phyloP scores from a whole-genome alignment of 2,329 filamentous ascomycete genomes.

The Samsoniella hepiali region DNA sequence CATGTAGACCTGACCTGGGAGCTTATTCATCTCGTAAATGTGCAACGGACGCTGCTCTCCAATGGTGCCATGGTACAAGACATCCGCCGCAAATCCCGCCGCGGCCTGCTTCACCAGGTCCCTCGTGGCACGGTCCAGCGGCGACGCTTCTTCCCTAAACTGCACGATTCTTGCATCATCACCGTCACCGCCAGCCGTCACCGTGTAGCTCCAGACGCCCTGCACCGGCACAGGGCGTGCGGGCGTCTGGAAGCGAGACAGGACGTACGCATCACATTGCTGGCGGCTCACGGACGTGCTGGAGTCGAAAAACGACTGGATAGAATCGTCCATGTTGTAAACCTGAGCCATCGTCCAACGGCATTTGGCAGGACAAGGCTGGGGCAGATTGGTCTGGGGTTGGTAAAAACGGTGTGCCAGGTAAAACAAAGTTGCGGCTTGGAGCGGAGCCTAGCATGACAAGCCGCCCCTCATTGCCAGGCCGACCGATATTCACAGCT shows the following conservation, averaged over 20 bases:
- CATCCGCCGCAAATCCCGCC: slow-evolving; percentile 16
- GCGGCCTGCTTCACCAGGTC: slow-evolving; percentile 12
- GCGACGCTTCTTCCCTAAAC: slow-evolving; percentile 18
- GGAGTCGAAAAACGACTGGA: slow-evolving; percentile 19
- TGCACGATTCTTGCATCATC: slow-evolving; percentile 21
- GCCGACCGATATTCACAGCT: too few relatives aligned
- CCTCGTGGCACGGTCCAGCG: slow-evolving; percentile 15
- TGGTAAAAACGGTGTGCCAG: too few relatives aligned
- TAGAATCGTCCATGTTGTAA: slow-evolving; percentile 20
- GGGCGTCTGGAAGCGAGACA: slow-evolving; percentile 16
- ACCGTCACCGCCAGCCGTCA: slow-evolving; percentile 12
- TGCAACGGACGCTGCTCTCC: slow-evolving; percentile 17
- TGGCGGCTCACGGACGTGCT: slow-evolving; percentile 19
- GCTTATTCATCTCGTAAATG: slow-evolving; percentile 22
- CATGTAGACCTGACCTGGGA: slow-evolving; percentile 20
- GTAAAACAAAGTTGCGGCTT: too few relatives aligned
- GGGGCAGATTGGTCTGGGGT: too few relatives aligned
- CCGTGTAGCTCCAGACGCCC: slow-evolving; percentile 23
- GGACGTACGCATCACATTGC: slow-evolving; percentile 23
- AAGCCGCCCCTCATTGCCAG: too few relatives aligned
- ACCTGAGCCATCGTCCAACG: background rate
- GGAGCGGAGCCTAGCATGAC: too few relatives aligned
- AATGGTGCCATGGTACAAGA: slow-evolving; percentile 20
- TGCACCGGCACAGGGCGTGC: slow-evolving; percentile 23
- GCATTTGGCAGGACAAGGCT: too few relatives aligned